Evolutionary conservation across 2,329 filamentous ascomycete genomes (phyloP).

Genomic region (Sordariomycetes sp.): DNA sequence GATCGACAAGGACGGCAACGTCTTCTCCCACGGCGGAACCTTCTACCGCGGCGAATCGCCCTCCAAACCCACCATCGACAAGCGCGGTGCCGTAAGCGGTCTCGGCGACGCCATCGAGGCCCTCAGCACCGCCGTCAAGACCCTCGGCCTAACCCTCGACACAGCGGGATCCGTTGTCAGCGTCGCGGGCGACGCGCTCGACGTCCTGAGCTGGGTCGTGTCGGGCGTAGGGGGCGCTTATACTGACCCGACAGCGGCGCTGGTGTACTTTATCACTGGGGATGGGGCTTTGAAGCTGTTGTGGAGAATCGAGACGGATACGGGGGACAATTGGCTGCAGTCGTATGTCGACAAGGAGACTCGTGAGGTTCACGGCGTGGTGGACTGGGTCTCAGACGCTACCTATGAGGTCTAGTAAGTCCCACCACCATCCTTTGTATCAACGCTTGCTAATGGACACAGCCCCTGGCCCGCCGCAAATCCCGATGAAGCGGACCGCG

Average conservation of each 20-base stretch:
- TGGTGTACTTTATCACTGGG: constrained; percentile 38
- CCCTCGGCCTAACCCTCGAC: background rate
- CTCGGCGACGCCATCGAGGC: background rate
- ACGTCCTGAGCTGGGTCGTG: constrained; percentile 22
- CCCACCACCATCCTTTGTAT: background rate
- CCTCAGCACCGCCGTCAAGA: background rate
- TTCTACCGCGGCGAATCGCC: constrained; percentile 29
- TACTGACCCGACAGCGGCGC: constrained; percentile 37
- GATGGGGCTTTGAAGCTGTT: constrained; percentile 32
- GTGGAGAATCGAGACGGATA: constrained; percentile 46
- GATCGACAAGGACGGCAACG: constrained; percentile 35
- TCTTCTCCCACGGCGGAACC: constrained; percentile 44
- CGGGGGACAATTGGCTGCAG: constrained; percentile 42
- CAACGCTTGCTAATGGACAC: background rate
- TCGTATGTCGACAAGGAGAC: constrained; percentile 39
- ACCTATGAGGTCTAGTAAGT: constrained; percentile 39
- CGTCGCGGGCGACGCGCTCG: constrained; percentile 11
- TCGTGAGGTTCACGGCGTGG: constrained; percentile 34
- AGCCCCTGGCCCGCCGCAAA: constrained; percentile 40
- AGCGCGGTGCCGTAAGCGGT: background rate
- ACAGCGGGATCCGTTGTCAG: constrained; percentile 2
- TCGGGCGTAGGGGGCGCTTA: constrained; percentile 32
- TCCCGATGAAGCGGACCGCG: constrained; percentile 32
- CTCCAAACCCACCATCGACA: constrained; percentile 11
- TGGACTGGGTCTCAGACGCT: constrained; percentile 43